Percentiles rank a stretch among this genome's conserved stretches.
phyloP scores from a whole-genome alignment of 2,329 filamentous ascomycete genomes.

The Aureobasidium zeae region DNA sequence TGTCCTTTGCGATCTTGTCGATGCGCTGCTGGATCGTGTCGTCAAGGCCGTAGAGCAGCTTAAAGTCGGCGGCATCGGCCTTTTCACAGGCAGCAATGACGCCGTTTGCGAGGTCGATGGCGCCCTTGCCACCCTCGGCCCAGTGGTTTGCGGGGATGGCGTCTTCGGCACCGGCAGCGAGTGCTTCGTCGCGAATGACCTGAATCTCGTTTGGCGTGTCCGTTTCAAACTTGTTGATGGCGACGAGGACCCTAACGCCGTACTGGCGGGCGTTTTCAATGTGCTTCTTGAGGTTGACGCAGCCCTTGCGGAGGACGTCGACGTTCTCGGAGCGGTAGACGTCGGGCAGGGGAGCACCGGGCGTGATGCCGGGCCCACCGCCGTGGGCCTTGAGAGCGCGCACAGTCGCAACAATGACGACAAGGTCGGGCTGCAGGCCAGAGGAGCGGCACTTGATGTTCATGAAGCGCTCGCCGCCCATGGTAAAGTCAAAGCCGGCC shows the following conservation, averaged over 20 bases:
- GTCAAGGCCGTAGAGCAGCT: conserved; percentile 73
- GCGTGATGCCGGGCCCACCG: conserved; percentile 84
- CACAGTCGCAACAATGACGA: conserved; percentile 91
- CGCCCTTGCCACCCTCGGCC: conserved; percentile 87
- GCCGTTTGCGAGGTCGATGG: conserved; percentile 76
- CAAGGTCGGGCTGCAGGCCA: conserved; percentile 82
- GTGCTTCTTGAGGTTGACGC: conserved; percentile 91
- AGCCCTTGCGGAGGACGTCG: conserved; percentile 79
- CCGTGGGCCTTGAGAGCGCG: conserved; percentile 95
- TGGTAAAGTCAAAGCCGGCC: conserved; percentile 97
- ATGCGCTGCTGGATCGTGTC: conserved; percentile 80
- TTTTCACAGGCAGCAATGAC: conserved; percentile 76
- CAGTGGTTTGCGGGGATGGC: conserved; percentile 93
- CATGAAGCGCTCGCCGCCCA: conserved; percentile 99
- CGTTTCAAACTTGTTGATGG: conserved; percentile 92
- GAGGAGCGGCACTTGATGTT: conserved; percentile 99
- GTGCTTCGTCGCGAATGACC: conserved; percentile 80
- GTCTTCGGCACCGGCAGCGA: conserved; percentile 86
- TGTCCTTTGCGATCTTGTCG: conserved; percentile 77
- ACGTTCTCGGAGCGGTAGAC: conserved; percentile 92
- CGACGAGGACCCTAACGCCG: conserved; percentile 88
- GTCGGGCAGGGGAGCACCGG: conserved; percentile 73
- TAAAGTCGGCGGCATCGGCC: conserved; percentile 66
- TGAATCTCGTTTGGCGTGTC: conserved; percentile 89
- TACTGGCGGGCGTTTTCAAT: conserved; percentile 83